Base-by-base conservation (phyloP, 192 early-diverging fungal species). In the Ambispora gerdemannii region DNA sequence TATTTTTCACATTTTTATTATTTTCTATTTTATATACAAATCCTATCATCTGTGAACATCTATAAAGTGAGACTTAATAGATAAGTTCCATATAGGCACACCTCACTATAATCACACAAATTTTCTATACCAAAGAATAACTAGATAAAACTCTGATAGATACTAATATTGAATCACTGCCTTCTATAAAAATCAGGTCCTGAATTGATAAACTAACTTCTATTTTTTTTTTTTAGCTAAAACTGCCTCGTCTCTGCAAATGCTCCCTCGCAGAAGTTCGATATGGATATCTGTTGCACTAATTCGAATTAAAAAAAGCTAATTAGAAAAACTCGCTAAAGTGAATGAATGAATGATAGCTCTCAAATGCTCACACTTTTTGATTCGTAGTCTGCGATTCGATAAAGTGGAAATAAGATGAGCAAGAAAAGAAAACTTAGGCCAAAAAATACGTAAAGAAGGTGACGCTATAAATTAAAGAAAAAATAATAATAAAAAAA, bases 211-310 rank as follows among this genome's bases (percentile, higher is more conserved):
- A n/a, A n/a, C n/a, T n/a, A n/a, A n/a, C n/a, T n/a, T n/a, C n/a
- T n/a, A n/a, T n/a, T n/a, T n/a, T n/a, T n/a, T n/a, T n/a, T n/a
- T n/a, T n/a, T n/a, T n/a, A n/a, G n/a, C n/a, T n/a, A n/a, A 81
- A 79, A 63, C 80, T 81, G 49, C 80, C 80, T 4, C 80, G 72
- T 32, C 80, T 50, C 47, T 79, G 75, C 35, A 81, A 69, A 68
- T 81, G 80, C 33, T 81, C 80, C 24, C 80, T 71, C 27, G 80
- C 80, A 4, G 80, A 81, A 20, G 80, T 81, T 3, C 80, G 69
- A 31, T 74, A 81, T 28, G 80, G 80, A 61, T 81, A 81, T 38
- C 76, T 75, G 30, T 74, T 74, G 68, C 74, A 79, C 80, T 81
- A 74, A 31, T 4, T 6, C 19, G 32, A 3, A 35, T 1, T 22